These are phyloP conservation scores for Coemansia aciculifera DNA, from an alignment of 192 early-diverging fungal genomes.

Conservation along the genomic window DNA sequence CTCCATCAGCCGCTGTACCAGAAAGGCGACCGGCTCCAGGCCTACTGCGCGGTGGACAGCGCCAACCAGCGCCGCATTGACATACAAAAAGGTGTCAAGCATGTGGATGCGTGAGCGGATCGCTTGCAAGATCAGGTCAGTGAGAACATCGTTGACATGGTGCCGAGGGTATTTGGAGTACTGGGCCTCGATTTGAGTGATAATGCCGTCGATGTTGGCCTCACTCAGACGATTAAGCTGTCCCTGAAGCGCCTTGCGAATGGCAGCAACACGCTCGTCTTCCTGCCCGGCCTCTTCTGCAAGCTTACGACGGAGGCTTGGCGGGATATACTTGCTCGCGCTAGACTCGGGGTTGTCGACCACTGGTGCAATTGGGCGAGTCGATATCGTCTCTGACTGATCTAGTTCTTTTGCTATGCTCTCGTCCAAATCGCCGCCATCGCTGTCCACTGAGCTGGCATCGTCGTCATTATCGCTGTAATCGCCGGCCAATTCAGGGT, in stretches of 20 bases:
- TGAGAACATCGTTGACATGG: constrained; percentile 85
- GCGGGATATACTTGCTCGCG: constrained; percentile 81
- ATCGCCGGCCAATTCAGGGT: constrained; percentile 17
- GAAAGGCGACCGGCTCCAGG: constrained; percentile 80
- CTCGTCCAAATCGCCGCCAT: constrained; percentile 11
- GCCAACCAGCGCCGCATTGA: constrained; percentile 85
- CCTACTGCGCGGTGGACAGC: constrained; percentile 79
- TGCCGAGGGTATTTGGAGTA: constrained; percentile 63
- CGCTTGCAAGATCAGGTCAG: constrained; percentile 70
- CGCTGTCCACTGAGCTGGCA: constrained; percentile 8
- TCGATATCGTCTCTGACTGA: background rate
- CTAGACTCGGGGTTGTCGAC: background rate
- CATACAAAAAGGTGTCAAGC: constrained; percentile 86
- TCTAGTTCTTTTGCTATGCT: background rate
- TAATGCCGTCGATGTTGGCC: constrained; percentile 87
- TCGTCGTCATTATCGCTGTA: constrained; percentile 24
- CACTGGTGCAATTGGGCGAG: background rate
- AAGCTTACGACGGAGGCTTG: constrained; percentile 71
- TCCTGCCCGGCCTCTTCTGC: constrained; percentile 61
- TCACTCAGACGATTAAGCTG: constrained; percentile 86
- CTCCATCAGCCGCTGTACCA: constrained; percentile 76
- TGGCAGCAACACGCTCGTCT: constrained; percentile 61
- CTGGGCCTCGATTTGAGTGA: constrained; percentile 74
- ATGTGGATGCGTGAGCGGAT: constrained; percentile 83
- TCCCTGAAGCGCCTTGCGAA: constrained; percentile 83